A percentile compares a stretch with the other conserved stretches of the same genome.
Evolutionary conservation across 495 filamentous ascomycete genomes (phyloP).

Genomic region (Podospora conica): DNA sequence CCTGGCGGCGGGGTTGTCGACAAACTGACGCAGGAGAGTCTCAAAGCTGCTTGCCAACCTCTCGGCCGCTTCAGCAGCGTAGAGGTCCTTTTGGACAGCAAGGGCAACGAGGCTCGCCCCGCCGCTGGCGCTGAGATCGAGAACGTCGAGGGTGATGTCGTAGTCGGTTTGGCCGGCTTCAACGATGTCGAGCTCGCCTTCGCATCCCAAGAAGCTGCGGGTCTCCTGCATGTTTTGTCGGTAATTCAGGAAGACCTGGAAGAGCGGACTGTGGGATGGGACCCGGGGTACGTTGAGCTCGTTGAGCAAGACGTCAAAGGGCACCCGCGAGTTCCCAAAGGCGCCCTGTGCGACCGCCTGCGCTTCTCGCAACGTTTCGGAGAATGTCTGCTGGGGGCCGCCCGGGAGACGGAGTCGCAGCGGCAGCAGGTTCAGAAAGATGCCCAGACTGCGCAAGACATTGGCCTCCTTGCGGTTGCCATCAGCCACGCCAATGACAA

Average conservation of each 20-base stretch:
- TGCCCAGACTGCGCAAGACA: conserved; percentile 31
- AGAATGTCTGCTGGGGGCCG: conserved; percentile 5
- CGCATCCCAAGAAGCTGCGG: conserved; percentile 1
- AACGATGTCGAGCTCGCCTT: conserved; percentile 3
- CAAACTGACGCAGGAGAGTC: conserved; percentile 8
- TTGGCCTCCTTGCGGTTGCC: conserved; percentile 27
- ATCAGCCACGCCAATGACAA: conserved; percentile 37
- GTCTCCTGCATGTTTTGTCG: conserved; percentile 15
- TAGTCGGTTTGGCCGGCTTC: conserved; percentile 12
- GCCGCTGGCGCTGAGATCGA: conserved; percentile 10
- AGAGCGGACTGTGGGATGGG: conserved; percentile 24
- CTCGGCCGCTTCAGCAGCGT: conserved; percentile 9
- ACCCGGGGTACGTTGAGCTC: conserved; percentile 20
- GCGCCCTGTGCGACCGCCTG: conserved; percentile 11
- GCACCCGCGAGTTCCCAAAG: conserved; percentile 22
- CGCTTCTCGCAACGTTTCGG: conserved; percentile 5
- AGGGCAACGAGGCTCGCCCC: conserved; percentile 11
- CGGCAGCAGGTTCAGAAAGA: conserved; percentile 45
- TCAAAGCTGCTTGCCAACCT: not conserved
- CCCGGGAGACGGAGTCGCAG: conserved; percentile 27
- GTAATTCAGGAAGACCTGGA: conserved; percentile 38
- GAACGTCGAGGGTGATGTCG: conserved; percentile 24
- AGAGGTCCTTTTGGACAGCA: conserved; percentile 15
- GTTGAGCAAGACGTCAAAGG: conserved; percentile 33
- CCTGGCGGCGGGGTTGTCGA: conserved; percentile 6